Evolutionary conservation across 2,329 filamentous ascomycete species (phyloP).

Genomic region (Neoarthrinium moseri): DNA sequence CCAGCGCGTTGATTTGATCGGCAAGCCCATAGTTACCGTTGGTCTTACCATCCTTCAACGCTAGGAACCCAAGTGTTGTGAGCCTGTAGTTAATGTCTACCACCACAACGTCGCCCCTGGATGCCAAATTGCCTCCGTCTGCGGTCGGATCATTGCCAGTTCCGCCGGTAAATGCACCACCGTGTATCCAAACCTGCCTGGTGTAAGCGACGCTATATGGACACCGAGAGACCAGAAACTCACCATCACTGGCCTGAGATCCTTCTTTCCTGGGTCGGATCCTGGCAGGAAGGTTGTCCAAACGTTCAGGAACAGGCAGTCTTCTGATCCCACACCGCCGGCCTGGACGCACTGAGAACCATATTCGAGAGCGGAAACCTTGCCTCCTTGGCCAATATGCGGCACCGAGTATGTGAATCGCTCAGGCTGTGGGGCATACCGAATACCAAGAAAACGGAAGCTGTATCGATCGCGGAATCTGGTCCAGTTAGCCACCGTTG

Average conservation of each 20-base stretch:
- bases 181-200: conserved; percentile 37
- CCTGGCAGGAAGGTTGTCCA: conserved; percentile 39
- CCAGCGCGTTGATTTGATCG: conserved; percentile 47
- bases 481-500: neutral
- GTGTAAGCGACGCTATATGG: neutral
- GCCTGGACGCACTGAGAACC: conserved; percentile 39
- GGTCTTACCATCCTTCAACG: conserved; percentile 43
- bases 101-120: conserved; percentile 57
- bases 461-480: conserved; percentile 24
- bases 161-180: conserved; percentile 55
- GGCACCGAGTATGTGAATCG: conserved; percentile 42
- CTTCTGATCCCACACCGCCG: conserved; percentile 35
- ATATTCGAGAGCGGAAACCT: conserved; percentile 32
- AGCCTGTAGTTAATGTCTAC: conserved; percentile 62
- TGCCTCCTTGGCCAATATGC: conserved; percentile 32
- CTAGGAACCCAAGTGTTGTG: conserved; percentile 56
- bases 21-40: conserved; percentile 49
- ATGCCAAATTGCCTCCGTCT: conserved; percentile 57
- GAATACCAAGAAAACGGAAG: conserved; percentile 50
- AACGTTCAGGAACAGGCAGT: conserved; percentile 47
- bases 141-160: conserved; percentile 33
- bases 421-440: conserved; percentile 41
- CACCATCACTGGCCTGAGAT: conserved; percentile 33
- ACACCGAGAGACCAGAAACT: neutral
- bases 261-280: conserved; percentile 17